A percentile compares a stretch with the other conserved stretches of the same genome.
Evolutionary conservation across 257 asterid species (phyloP).

Genomic region (Ocimum tenuiflorum): DNA sequence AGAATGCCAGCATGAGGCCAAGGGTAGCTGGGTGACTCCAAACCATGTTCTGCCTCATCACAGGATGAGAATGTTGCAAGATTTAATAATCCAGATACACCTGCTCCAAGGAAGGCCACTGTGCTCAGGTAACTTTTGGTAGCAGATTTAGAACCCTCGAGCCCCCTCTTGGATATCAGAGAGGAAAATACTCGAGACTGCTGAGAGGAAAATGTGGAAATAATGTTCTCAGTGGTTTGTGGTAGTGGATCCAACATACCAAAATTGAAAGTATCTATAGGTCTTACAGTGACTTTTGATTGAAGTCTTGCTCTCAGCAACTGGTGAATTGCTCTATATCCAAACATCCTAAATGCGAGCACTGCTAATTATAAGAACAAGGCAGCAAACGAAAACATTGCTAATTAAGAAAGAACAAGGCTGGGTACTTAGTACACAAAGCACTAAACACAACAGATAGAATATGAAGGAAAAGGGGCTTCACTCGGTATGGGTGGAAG

Average conservation of each 20-base stretch:
- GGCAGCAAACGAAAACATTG: no score
- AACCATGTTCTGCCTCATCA: slow-evolving; percentile 68
- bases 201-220: slow-evolving; percentile 21
- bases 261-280: neutral
- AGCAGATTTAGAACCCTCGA: slow-evolving; percentile 31
- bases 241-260: neutral
- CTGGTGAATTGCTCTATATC: slow-evolving; percentile 36
- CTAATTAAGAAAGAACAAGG: no score
- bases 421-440: no score
- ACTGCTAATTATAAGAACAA: slow-evolving; percentile 10
- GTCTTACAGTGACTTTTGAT: slow-evolving; percentile 24
- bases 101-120: slow-evolving; percentile 30
- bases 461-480: no score
- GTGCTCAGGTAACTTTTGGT: slow-evolving; percentile 32
- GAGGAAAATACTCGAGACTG: slow-evolving; percentile 28
- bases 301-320: slow-evolving; percentile 32
- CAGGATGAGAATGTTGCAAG: slow-evolving; percentile 48
- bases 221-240: neutral
- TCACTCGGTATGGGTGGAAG: no score
- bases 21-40: slow-evolving; percentile 43
- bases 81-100: slow-evolving; percentile 51
- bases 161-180: slow-evolving; percentile 32
- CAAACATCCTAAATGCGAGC: slow-evolving; percentile 29
- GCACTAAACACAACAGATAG: no score
- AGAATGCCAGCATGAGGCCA: slow-evolving; percentile 65